A percentile compares a stretch with the other conserved stretches of the same genome.
Conservation (phyloP, 2,329 filamentous ascomycete genomes). For the Ramichloridium luteum region DNA sequence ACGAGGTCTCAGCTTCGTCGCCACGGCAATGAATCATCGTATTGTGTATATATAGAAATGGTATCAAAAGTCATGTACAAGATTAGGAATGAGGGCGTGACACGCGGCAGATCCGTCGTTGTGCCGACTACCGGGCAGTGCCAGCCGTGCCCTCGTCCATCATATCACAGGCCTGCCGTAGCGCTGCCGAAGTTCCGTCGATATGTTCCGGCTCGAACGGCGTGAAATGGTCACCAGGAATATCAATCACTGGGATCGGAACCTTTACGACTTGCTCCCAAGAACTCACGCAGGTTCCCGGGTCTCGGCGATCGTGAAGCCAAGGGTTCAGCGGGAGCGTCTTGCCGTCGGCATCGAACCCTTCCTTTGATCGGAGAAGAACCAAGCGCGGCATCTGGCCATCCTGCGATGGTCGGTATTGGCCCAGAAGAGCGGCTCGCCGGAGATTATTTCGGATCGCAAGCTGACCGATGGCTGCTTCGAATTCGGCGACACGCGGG, state of each 20-base stretch:
- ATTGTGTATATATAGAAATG: no score
- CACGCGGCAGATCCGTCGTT: no score
- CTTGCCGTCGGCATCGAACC: slow-evolving; percentile 1
- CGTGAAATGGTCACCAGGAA: slow-evolving; percentile 7
- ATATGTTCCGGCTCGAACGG: slow-evolving; percentile 6
- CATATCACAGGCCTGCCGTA: slow-evolving; percentile 4
- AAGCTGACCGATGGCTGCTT: slow-evolving; percentile 3
- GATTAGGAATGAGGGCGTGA: no score
- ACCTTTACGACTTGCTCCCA: slow-evolving; percentile 3
- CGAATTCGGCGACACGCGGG: slow-evolving; percentile 3
- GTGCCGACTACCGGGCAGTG: no score
- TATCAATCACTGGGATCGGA: slow-evolving; percentile 5
- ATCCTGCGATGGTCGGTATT: slow-evolving; percentile 2
- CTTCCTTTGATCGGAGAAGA: slow-evolving; percentile 5
- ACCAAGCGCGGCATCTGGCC: slow-evolving; percentile 2
- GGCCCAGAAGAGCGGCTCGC: slow-evolving; percentile 5
- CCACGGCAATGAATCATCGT: no score
- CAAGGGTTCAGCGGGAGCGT: slow-evolving; percentile 5
- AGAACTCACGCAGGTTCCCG: slow-evolving; percentile 2
- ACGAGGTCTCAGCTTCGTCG: no score
- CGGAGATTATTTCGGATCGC: slow-evolving; percentile 7
- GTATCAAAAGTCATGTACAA: no score
- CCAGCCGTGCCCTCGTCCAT: slow-evolving; percentile 1
- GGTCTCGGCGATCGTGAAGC: slow-evolving; percentile 6
- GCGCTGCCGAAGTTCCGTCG: slow-evolving; percentile 3